Conservation (phyloP, 2,329 filamentous ascomycete genomes). For the Thielaviopsis euricoi region DNA sequence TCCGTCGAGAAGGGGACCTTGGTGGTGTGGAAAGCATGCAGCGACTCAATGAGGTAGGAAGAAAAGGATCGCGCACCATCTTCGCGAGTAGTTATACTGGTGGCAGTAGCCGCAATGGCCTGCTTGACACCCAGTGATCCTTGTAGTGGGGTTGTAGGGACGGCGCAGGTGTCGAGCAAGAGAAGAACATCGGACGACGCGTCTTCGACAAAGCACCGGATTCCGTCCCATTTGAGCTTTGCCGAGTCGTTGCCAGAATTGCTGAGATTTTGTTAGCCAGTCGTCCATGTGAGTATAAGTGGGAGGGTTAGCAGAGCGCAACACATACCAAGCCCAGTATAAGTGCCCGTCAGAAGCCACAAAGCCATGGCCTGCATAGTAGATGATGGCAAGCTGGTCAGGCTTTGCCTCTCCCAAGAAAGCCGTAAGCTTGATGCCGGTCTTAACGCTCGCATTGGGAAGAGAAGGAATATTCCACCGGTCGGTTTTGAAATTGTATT, state of each 20-base stretch:
- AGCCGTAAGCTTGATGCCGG: constrained; percentile 41
- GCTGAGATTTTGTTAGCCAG: constrained; percentile 28
- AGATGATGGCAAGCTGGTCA: constrained; percentile 46
- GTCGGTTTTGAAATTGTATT: constrained; percentile 44
- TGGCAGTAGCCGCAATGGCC: constrained; percentile 41
- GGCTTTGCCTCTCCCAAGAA: constrained; percentile 41
- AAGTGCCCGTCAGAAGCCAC: constrained; percentile 42
- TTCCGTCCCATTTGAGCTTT: constrained; percentile 46
- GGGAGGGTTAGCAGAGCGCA: background rate
- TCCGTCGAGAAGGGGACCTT: constrained; percentile 37
- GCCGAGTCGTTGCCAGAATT: constrained; percentile 40
- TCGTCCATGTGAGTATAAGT: no score
- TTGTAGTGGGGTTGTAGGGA: constrained; percentile 31
- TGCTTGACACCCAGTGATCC: constrained; percentile 43
- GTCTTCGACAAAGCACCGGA: constrained; percentile 45
- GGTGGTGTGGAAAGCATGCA: constrained; percentile 33
- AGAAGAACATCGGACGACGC: constrained; percentile 46
- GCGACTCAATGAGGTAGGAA: constrained; percentile 35
- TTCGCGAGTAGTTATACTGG: constrained; percentile 26
- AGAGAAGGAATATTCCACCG: constrained; percentile 44
- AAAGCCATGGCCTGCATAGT: constrained; percentile 47
- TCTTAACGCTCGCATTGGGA: constrained; percentile 42
- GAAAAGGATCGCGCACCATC: constrained; percentile 38
- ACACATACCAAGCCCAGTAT: constrained; percentile 48
- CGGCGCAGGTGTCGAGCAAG: constrained; percentile 43